phyloP scores from a whole-genome alignment of 2,329 filamentous ascomycete genomes.

The Neonectria hederae region DNA sequence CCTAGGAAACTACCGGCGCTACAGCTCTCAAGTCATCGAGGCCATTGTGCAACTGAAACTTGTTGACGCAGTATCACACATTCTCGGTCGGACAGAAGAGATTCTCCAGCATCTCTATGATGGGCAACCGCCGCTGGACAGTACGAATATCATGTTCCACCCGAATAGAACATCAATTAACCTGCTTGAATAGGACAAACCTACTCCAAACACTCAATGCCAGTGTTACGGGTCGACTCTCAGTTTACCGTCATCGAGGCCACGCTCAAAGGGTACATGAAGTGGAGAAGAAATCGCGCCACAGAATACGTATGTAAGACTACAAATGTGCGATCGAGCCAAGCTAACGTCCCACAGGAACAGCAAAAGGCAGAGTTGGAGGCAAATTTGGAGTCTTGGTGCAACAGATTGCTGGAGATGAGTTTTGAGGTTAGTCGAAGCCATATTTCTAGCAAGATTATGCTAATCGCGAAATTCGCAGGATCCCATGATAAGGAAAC shows the following conservation, averaged over 20 bases:
- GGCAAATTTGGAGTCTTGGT: slow-evolving; percentile 75
- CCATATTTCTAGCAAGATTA: background rate
- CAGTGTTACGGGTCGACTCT: slow-evolving; percentile 84
- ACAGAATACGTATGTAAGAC: slow-evolving; percentile 44
- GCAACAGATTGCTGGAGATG: slow-evolving; percentile 73
- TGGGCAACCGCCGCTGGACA: slow-evolving; percentile 71
- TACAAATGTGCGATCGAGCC: background rate
- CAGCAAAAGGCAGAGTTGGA: slow-evolving; percentile 68
- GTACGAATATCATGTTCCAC: slow-evolving; percentile 51
- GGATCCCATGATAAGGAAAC: slow-evolving; percentile 85
- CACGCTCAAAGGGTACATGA: slow-evolving; percentile 86
- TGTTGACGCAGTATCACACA: slow-evolving; percentile 86
- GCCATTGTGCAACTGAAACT: slow-evolving; percentile 83
- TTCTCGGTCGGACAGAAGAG: slow-evolving; percentile 80
- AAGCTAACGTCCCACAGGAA: slow-evolving; percentile 45
- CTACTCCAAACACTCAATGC: slow-evolving; percentile 75
- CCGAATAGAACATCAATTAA: background rate
- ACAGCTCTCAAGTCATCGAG: slow-evolving; percentile 88
- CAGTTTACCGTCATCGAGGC: slow-evolving; percentile 91
- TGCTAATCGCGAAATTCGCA: slow-evolving; percentile 37
- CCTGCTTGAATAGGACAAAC: slow-evolving; percentile 53
- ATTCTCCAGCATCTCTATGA: slow-evolving; percentile 81
- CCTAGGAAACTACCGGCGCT: slow-evolving; percentile 92
- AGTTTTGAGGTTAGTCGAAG: slow-evolving; percentile 66
- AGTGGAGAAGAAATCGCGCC: slow-evolving; percentile 66